Base-by-base conservation (phyloP, 495 filamentous ascomycete genomes). In the Talaromyces nanjingensis region DNA sequence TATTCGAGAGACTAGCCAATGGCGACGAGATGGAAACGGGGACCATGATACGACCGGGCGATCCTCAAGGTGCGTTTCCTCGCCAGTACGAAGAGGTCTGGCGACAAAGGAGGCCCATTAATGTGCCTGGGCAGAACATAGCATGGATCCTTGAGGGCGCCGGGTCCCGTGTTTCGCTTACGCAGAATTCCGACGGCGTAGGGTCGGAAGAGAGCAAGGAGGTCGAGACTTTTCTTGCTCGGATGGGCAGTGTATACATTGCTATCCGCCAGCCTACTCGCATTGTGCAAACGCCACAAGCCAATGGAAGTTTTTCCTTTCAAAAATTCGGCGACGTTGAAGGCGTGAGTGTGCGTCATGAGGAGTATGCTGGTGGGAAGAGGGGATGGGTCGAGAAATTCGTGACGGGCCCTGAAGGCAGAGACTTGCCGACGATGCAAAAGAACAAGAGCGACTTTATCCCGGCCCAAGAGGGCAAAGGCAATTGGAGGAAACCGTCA, bases 201-300 rank as follows among this genome's bases (percentile, higher is more conserved):
- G 42, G 64, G 7, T 31, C 63, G 14, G 60, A 60, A 22, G 65
- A 68, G 16, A 72, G 70, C 18, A 69, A 69, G 12, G 67, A 70
- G 56, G 56, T 68, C 5, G 67, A 69, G 18, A 78, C 70, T 0
- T 79, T 79, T 64, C 29, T 76, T 34, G 77, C 71, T 9, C 69
- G 73, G 20, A 67, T 77, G 39, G 75, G 74, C 69, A 74, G 76
- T 0, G 73, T 70, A 0, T 79, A 72, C 69, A 22, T 79, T 42
- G 76, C 68, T n/a, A 33, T 79, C 7, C 69, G 70, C 5, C 77
- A 79, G 64, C 39, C 69, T 3, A 60, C 66, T 37, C 71, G 72
- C 5, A 59, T 66, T 34, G 65, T 71, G 9, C 65, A 63, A 29
- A 74, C 70, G 61, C 60, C 60, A 6, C 27, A 31, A 34, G 7